These are phyloP conservation scores for Picea glauca DNA, from an alignment of 75 land plant genomes.

Conservation along the genomic window DNA sequence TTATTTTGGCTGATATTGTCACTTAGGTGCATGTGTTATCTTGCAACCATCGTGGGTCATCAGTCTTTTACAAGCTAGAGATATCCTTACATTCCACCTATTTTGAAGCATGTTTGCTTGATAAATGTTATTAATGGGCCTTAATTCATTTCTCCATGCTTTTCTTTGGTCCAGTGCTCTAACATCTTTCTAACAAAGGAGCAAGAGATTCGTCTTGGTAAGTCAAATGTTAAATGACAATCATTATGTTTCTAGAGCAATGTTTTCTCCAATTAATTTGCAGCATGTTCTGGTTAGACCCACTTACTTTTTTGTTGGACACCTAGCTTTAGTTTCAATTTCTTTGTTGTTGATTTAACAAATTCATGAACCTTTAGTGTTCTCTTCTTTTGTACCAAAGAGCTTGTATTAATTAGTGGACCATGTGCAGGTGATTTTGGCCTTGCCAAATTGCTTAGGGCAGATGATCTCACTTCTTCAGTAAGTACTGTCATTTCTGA, in stretches of 20 bases:
- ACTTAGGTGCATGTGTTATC: background rate
- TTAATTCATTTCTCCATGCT: background rate
- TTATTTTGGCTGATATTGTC: background rate
- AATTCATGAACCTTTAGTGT: background rate
- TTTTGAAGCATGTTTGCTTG: background rate
- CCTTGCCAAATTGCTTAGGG: conserved; percentile 89
- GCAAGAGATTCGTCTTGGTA: conserved; percentile 93
- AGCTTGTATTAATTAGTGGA: background rate
- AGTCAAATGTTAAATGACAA: conserved; percentile 17
- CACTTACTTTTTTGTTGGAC: background rate
- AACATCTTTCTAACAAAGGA: conserved; percentile 98
- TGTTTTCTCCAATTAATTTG: background rate
- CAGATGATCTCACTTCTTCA: conserved; percentile 94
- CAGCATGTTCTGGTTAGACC: background rate
- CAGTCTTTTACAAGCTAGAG: background rate
- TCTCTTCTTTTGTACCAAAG: background rate
- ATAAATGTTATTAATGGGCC: background rate
- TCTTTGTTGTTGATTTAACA: background rate
- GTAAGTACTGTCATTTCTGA: conserved; percentile 35
- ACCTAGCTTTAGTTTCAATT: background rate
- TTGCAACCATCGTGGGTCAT: background rate
- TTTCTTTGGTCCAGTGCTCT: conserved; percentile 67
- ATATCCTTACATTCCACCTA: background rate
- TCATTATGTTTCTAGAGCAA: background rate
- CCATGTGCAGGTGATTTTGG: conserved; percentile 89